Evolutionary conservation across 345 rosid genomes (phyloP).

Genomic region (Eucalyptus sideroxylon): DNA sequence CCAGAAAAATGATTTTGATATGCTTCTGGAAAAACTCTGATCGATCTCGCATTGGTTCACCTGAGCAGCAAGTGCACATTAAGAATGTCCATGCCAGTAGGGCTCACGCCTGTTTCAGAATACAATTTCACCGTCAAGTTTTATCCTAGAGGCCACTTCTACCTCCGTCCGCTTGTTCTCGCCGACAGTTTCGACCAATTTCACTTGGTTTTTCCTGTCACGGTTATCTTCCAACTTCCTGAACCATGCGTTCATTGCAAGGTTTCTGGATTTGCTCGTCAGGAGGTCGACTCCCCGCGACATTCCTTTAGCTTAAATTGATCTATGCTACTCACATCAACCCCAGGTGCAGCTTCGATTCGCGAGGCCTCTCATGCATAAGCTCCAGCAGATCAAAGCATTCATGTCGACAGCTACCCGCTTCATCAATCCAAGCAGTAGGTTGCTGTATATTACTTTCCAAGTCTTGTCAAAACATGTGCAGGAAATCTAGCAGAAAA

Average conservation of each 20-base stretch:
- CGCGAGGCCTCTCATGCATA: no score
- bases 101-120: constrained; percentile 26
- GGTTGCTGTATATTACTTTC: constrained; percentile 46
- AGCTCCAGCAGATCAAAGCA: no score
- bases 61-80: constrained; percentile 31
- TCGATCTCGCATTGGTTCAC: constrained; percentile 31
- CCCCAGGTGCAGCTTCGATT: no score
- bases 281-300: constrained; percentile 48
- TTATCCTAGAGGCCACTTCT: neutral
- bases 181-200: constrained; percentile 12
- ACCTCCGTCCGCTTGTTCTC: constrained; percentile 4
- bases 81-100: constrained; percentile 32
- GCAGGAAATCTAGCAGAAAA: constrained; percentile 48
- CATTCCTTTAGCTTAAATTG: constrained; percentile 22
- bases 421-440: constrained; percentile 85
- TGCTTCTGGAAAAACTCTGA: constrained; percentile 65
- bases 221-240: constrained; percentile 44
- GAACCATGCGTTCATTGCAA: neutral
- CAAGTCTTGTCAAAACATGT: constrained; percentile 48
- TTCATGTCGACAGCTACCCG: constrained; percentile 2
- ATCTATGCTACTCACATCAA: constrained; percentile 16
- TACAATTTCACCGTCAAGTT: constrained; percentile 16
- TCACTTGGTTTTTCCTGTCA: constrained; percentile 21
- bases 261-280: constrained; percentile 20
- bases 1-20: constrained; percentile 23